phyloP scores from a whole-genome alignment of 495 filamentous ascomycete genomes.

The Neurospora sp. region DNA sequence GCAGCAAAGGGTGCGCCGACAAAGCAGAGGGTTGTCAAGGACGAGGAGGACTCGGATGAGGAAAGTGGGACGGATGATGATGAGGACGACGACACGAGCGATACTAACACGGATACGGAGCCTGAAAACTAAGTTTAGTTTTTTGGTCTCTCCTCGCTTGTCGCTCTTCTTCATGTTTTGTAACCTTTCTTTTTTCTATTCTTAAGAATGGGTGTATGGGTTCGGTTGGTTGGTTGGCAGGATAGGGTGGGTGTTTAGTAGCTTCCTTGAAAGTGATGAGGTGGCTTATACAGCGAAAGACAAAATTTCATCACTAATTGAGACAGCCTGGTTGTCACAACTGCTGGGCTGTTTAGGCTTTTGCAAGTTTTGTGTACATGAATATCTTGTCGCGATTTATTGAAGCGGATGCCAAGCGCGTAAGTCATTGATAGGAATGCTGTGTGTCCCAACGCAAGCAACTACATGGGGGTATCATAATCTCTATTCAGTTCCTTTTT shows the following conservation, averaged over 20 bases:
- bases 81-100: conserved; percentile 65
- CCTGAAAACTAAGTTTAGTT: conserved; percentile 34
- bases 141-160: neutral
- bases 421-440: too few species aligned
- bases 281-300: neutral
- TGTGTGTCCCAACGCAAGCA: neutral
- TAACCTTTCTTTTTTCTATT: neutral
- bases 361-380: neutral
- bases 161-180: neutral
- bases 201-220: neutral
- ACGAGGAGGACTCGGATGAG: conserved; percentile 54
- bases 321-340: neutral
- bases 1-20: conserved; percentile 56
- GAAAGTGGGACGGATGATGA: conserved; percentile 88
- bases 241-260: neutral
- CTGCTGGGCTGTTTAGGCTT: neutral
- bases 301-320: neutral
- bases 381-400: neutral
- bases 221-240: neutral
- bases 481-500: neutral
- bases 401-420: too few species aligned
- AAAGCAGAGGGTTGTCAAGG: conserved; percentile 42
- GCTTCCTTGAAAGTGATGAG: neutral
- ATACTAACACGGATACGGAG: conserved; percentile 74
- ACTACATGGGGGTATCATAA: neutral